A percentile compares a stretch with the other conserved stretches of the same genome.
phyloP scores from a whole-genome alignment of 192 early-diverging fungal genomes.

The Entophlyctis helioformis region DNA sequence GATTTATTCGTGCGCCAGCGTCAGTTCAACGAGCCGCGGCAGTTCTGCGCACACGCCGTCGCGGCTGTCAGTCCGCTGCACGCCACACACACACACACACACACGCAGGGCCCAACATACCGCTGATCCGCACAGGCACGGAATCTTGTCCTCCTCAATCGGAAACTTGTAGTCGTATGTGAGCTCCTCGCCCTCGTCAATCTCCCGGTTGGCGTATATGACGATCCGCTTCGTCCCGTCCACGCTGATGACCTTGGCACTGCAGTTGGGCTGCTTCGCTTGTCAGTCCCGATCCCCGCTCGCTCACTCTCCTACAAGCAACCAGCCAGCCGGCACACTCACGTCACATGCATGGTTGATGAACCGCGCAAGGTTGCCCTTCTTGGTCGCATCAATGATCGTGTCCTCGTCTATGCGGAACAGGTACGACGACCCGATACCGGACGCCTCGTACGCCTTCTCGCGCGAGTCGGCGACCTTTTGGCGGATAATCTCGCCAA shows the following conservation, averaged over 20 bases:
- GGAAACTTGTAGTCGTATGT: conserved; percentile 99
- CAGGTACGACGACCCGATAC: conserved; percentile 87
- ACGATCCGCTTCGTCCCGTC: conserved; percentile 92
- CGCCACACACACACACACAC: too few species aligned
- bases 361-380: conserved; percentile 93
- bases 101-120: too few species aligned
- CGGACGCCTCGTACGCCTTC: conserved; percentile 82
- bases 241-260: conserved; percentile 84
- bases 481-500: conserved; percentile 90
- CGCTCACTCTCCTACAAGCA: too few species aligned
- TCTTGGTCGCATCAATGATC: conserved; percentile 96
- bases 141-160: conserved; percentile 88
- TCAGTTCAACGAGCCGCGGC: too few species aligned
- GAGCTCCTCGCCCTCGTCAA: conserved; percentile 91
- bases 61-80: too few species aligned
- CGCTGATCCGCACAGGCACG: conserved; percentile 86
- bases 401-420: conserved; percentile 92
- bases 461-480: conserved; percentile 92
- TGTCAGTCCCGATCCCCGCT: too few species aligned
- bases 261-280: conserved; percentile 80
- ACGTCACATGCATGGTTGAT: conserved; percentile 97
- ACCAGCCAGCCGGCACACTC: conserved; percentile 10
- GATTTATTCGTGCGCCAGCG: too few species aligned
- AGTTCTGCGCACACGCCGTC: too few species aligned
- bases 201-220: conserved; percentile 93